Evolutionary conservation across 2,329 filamentous ascomycete genomes (phyloP), one percentile per base, ranked within the genome.

Genomic region (Coleophoma cylindrospora): DNA sequence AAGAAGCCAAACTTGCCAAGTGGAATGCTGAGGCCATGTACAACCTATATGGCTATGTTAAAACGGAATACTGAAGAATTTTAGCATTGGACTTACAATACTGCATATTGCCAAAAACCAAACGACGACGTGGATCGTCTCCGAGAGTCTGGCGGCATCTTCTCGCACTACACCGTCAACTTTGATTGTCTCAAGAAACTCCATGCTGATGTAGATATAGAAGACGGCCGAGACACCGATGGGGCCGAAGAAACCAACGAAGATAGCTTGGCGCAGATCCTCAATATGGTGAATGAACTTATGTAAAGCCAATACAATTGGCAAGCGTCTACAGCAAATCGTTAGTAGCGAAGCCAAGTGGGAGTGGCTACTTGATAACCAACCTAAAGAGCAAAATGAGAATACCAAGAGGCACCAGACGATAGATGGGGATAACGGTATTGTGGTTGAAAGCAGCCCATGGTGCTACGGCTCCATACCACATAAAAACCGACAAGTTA

Each of bases 201-300:
- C 88, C 1, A 88, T 67, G 38, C 80, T 85, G 54, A 96, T 74
- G 62, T 91, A 95, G 6, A 96, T 76, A 64, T 96, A 96, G 65
- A 95, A 96, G 17, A 96, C 80, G 1, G 90, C 91, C 14, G 88
- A 89, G 1, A 96, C 91, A 3, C 92, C 91, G 50, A 96, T 91
- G 0, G 91, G 91, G 0, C 91, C 91, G 57, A 96, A 96, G 72
- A 95, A 96, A 0, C 91, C 91, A 8, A 94, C 88, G 61, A 95
- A 96, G 0, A 88, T 70, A 2, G 90, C 90, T 57, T 95, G 90
- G 4, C 80, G 78, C 32, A 79, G 67, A 38, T 86, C 76, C 50
- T 90, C 80, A 40, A 96, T 91, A 64, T 95, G 89, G 32, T 80
- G 87, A 41, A 96, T 91, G 52, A 79, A 77, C 58, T 79, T 86